Percentiles rank a stretch among this genome's conserved stretches.
Conservation (phyloP, 2,329 filamentous ascomycete genomes). For the Fusarium udum region DNA sequence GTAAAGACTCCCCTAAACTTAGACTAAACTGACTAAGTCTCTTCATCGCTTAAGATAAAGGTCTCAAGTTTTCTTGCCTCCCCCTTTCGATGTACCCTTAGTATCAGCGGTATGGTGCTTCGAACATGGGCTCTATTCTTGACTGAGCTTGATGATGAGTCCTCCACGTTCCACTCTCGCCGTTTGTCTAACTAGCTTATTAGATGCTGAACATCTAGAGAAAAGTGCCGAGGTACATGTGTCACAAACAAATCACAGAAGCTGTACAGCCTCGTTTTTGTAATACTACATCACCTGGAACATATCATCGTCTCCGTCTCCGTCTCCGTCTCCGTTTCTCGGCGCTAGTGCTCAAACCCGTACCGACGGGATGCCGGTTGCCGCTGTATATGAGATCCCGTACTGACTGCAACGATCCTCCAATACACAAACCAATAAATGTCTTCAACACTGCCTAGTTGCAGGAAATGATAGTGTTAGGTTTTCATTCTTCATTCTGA, state of each 20-base stretch:
- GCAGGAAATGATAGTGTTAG: not conserved
- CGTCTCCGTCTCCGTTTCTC: not conserved
- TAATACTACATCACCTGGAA: not conserved
- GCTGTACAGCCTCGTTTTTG: slow-evolving; percentile 1
- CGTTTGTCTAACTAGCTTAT: not conserved
- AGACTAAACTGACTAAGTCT: too few relatives aligned
- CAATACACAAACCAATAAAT: not conserved
- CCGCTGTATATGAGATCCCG: not conserved
- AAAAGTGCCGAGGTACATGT: not conserved
- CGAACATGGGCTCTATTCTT: not conserved
- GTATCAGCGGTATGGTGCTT: too few relatives aligned
- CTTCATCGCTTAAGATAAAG: too few relatives aligned
- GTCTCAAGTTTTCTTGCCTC: too few relatives aligned
- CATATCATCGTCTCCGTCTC: not conserved
- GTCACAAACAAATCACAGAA: not conserved
- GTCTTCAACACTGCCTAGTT: not conserved
- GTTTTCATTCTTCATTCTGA: not conserved
- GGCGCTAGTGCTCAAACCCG: not conserved
- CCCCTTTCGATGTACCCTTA: too few relatives aligned
- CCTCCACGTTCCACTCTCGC: not conserved
- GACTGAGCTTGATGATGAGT: not conserved
- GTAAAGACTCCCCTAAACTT: too few relatives aligned
- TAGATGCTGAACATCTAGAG: not conserved
- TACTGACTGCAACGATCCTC: not conserved
- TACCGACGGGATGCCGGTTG: not conserved